Evolutionary conservation across 1,284 basidiomycete species (phyloP).

Genomic region (Malassezia caprae): DNA sequence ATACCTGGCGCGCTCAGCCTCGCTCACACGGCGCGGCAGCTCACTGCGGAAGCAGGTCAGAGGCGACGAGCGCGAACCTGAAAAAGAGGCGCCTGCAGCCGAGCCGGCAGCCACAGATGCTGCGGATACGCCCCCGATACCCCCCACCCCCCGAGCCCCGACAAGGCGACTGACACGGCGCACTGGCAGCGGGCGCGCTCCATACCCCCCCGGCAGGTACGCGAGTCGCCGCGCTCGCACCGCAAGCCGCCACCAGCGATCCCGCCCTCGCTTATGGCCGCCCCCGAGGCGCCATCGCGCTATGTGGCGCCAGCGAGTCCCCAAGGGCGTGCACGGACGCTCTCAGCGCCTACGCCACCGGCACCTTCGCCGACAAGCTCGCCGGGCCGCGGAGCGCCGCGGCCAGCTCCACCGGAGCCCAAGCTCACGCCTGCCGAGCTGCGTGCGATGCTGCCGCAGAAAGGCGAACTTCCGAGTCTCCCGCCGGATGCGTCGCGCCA

Average conservation of each 20-base stretch:
- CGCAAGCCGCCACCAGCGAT: constrained; percentile 2
- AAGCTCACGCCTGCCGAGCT: not conserved
- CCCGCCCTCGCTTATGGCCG: not conserved
- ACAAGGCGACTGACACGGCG: not conserved
- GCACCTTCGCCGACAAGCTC: not conserved
- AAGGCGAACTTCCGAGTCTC: not conserved
- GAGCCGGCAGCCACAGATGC: not conserved
- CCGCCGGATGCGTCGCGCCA: not conserved
- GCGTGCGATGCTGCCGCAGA: constrained; percentile 1
- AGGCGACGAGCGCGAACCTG: constrained; percentile 56
- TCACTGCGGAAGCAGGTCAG: constrained; percentile 52
- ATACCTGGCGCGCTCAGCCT: constrained; percentile 21
- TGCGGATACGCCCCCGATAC: not conserved
- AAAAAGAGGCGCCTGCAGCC: not conserved
- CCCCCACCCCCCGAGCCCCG: not conserved
- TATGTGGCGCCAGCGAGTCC: not conserved
- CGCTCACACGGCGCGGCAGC: constrained; percentile 34
- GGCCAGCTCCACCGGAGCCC: not conserved
- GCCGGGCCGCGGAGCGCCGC: not conserved
- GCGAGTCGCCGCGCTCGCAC: not conserved
- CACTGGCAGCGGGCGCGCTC: not conserved
- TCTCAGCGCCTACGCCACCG: not conserved
- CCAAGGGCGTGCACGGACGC: not conserved
- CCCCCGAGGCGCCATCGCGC: not conserved
- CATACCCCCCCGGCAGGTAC: not conserved